Percentiles rank a stretch among this genome's conserved stretches.
phyloP scores from a whole-genome alignment of 2,329 filamentous ascomycete genomes.

The Apiospora marii region DNA sequence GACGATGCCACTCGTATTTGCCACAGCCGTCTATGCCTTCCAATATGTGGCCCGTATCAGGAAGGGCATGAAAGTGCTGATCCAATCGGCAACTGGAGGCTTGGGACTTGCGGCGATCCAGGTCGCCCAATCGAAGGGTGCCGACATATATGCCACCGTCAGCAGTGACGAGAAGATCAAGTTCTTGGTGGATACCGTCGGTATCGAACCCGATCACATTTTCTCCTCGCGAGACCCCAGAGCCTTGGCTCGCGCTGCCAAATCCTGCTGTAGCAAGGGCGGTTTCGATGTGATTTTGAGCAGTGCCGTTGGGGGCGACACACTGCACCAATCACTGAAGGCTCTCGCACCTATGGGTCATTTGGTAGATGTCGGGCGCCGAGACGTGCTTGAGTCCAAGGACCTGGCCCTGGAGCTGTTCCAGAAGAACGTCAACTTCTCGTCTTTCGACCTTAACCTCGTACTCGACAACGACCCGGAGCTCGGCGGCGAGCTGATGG shows the following conservation, averaged over 20 bases:
- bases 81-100: conserved; percentile 50
- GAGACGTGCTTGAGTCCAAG: conserved; percentile 29
- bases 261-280: conserved; percentile 42
- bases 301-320: conserved; percentile 42
- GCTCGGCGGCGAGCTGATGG: conserved; percentile 30
- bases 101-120: conserved; percentile 53
- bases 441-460: conserved; percentile 27
- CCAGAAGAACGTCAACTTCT: conserved; percentile 31
- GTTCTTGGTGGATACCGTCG: conserved; percentile 42
- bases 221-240: conserved; percentile 47
- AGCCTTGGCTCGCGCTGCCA: conserved; percentile 40
- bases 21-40: conserved; percentile 40
- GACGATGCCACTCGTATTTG: conserved; percentile 37
- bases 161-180: conserved; percentile 44
- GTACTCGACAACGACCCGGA: conserved; percentile 18
- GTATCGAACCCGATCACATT: conserved; percentile 47
- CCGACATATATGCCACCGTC: conserved; percentile 53
- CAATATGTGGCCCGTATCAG: conserved; percentile 34
- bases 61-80: conserved; percentile 29
- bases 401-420: conserved; percentile 29
- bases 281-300: conserved; percentile 56
- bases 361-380: conserved; percentile 29
- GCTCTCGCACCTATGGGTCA: conserved; percentile 26
- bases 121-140: conserved; percentile 47
- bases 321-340: conserved; percentile 27